Evolutionary conservation across 495 filamentous ascomycete genomes (phyloP).

Genomic region (Aspergillus biplanus): DNA sequence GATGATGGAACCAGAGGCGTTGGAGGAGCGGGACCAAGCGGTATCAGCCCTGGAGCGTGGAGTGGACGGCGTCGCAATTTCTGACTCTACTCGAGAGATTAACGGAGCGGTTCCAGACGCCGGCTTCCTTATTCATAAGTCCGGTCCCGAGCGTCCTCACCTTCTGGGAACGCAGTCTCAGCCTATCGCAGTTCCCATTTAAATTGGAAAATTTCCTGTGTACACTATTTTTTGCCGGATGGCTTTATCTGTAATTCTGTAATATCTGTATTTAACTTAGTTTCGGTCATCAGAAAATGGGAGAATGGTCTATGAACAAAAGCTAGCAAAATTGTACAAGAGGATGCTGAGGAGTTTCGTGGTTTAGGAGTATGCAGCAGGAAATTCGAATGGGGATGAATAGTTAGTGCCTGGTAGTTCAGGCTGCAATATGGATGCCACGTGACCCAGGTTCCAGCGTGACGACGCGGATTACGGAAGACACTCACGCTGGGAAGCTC

Average conservation of each 20-base stretch:
- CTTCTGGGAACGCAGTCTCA: conserved; percentile 10
- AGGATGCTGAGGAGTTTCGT: background rate
- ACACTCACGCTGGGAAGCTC: conserved; percentile 38
- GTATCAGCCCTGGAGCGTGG: background rate
- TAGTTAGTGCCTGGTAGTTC: conserved; percentile 7
- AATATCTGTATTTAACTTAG: conserved; percentile 17
- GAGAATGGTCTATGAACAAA: background rate
- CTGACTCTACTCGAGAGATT: conserved; percentile 1
- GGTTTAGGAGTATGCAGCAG: background rate
- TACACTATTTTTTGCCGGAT: background rate
- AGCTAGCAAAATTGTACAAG: background rate
- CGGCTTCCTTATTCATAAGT: conserved; percentile 6
- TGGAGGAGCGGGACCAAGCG: conserved; percentile 5
- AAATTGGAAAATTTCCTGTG: background rate
- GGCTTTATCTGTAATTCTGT: background rate
- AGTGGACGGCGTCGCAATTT: conserved; percentile 1
- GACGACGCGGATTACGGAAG: conserved; percentile 43
- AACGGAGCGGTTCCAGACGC: conserved; percentile 2
- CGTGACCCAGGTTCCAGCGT: conserved; percentile 50
- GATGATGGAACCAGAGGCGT: conserved; percentile 11
- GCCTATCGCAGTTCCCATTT: conserved; percentile 21
- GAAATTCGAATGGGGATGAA: background rate
- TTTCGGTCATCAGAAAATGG: background rate
- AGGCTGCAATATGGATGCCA: conserved; percentile 22
- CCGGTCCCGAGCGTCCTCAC: conserved; percentile 3